These are phyloP conservation scores for Glomus cerebriforme DNA, from an alignment of 192 early-diverging fungal species.

Conservation along the genomic window DNA sequence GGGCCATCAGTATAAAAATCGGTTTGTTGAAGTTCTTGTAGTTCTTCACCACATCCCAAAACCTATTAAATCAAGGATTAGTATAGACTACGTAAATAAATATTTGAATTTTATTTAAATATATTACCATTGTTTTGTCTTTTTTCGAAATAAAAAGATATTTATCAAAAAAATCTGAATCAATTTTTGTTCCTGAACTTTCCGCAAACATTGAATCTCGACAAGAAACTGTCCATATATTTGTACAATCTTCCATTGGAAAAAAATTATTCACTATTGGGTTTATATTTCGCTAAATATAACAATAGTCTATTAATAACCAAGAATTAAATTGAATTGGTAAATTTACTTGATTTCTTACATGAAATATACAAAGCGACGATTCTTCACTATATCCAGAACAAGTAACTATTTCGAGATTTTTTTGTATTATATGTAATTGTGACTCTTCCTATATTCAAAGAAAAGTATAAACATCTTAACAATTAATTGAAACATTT, in stretches of 20 bases:
- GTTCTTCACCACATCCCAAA: conserved; percentile 78
- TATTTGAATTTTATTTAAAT: not conserved
- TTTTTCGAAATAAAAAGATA: conserved; percentile 68
- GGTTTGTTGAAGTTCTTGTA: conserved; percentile 73
- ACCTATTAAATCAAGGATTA: conserved; percentile 50
- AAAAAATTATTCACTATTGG: conserved; percentile 49
- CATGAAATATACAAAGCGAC: conserved; percentile 54
- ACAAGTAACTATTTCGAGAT: conserved; percentile 53
- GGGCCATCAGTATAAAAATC: conserved; percentile 76
- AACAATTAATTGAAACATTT: not conserved
- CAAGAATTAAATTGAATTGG: not conserved
- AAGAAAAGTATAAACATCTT: not conserved
- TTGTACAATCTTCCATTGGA: conserved; percentile 51
- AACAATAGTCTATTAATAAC: not conserved
- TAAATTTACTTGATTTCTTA: conserved; percentile 30
- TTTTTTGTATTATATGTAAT: conserved; percentile 25
- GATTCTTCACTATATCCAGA: conserved; percentile 57
- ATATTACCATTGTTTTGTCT: conserved; percentile 60
- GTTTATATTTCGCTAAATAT: conserved; percentile 50
- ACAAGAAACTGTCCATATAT: conserved; percentile 73
- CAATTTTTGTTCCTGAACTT: conserved; percentile 32
- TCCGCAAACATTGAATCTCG: conserved; percentile 49
- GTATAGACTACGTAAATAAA: not conserved
- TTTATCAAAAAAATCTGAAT: conserved; percentile 49
- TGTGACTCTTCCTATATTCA: conserved; percentile 10